Evolutionary conservation across 2,329 filamentous ascomycete genomes (phyloP), one percentile per base, ranked within the genome.

Genomic region (Pseudohalonectria lignicola): DNA sequence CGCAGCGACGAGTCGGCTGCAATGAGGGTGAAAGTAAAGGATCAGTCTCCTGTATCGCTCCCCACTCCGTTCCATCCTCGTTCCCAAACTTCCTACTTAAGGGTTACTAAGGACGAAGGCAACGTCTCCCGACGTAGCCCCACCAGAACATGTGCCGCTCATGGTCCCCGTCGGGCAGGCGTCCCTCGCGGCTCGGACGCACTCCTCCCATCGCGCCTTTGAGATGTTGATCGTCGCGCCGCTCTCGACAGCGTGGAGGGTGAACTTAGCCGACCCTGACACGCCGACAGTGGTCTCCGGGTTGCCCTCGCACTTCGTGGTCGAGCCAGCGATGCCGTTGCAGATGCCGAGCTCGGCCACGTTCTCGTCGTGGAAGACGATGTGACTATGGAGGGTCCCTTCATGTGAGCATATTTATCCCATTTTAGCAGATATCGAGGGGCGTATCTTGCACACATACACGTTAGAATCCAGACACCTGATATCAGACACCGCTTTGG

Each of bases 291-390:
- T 74, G 13, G 52, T 55, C n/a, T 54, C 41, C 1, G 64, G 66
- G 10, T 52, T 44, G 16, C 66, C 67, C 8, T 56, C 56, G 49
- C 71, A 73, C 47, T 64, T 60, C 36, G 59, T 52, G 37, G 65
- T 63, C 11, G 55, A 46, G 13, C 64, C 65, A 0, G 66, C 59
- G 42, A 71, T 71, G 40, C 79, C 63, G 36, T 65, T 62, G 53
- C 69, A 73, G 53, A 41, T 59, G 0, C 78, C 77, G 21, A 76
- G 75, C 46, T 70, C 64, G 8, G 61, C 64, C 32, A 84, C 78
- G 45, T 82, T 72, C 17, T 73, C 60, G 50, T 73, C 69, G 49
- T 73, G 67, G 47, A 62, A 62, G 44, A 63, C 57, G 43, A 68
- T 64, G 42, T 61, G 54, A 6, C 60, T 65, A 28, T 45, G 16